Base-by-base conservation (phyloP, 495 filamentous ascomycete species). In the Hyphodiscus hymeniophilus region DNA sequence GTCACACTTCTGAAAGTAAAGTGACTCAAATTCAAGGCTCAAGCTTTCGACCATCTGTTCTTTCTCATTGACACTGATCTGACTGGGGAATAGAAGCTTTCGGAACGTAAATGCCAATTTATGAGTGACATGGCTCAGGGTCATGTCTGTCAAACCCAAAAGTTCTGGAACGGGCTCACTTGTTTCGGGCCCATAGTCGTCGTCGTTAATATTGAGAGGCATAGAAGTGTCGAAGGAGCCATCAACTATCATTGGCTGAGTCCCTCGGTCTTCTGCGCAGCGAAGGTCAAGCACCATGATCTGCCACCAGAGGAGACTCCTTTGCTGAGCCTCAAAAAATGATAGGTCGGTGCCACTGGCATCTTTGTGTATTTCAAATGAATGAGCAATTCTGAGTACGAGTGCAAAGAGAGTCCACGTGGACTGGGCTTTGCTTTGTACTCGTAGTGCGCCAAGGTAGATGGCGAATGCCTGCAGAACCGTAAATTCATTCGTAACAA, bases 1-100 rank as follows among this genome's bases (percentile, higher is more conserved):
- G 17, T 38, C 35, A 18, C 10, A 38, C 17, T 18, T 18, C 17
- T 38, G 35, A 38, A 38, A 18, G 17, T 38, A 38, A 17, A 38
- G 11, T 13, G 35, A 13, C 17, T 38, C 35, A 38, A 38, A 13
- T 38, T 18, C 17, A 38, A 13, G 11, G 10, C 11, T 38, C 10
- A 11, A 38, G 10, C 17, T 18, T 38, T 38, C 17, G 11, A 38
- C 16, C 10, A 38, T 11, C 10, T 11, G 11, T 38, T 38, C 35
- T 38, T 38, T 38, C 35, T 38, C 11, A 7, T 8, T 38, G 35
- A 11, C 35, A 38, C 77, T 65, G 45, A 76, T 67, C 44, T 71
- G 7, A 81, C 62, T 11, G 35, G 10, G 35, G 16, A 38, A 38
- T 17, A 38, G 17, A 17, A 38, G 10, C 35, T 38, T 38, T 18